Base-by-base conservation (phyloP, 2,329 filamentous ascomycete genomes). In the Ceratocystis lukuohia region DNA sequence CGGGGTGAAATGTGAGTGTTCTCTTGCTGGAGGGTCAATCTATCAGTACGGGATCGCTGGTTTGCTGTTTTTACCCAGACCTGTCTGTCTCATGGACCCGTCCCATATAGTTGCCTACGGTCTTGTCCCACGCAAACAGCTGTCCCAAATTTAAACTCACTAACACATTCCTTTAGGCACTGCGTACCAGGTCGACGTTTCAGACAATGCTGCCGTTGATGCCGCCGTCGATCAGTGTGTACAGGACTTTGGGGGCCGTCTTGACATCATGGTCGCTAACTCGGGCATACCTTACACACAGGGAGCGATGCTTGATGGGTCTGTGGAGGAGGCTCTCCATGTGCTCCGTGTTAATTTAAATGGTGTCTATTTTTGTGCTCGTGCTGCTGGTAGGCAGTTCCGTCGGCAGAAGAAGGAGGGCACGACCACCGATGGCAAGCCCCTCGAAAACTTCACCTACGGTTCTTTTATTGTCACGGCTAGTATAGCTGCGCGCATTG, bases 391-490 rank as follows among this genome's bases (percentile, higher is more conserved):
- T 6, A 77, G 79, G 62, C 84, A 89, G 74, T 93, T 87, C 79
- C 78, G 85, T 61, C 79, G 86, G 33, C 88, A 91, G 74, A 87
- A 87, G 77, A 77, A 81, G 68, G 84, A 89, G 72, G 82, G 84
- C 25, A 86, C 84, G 0, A 83, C 84, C 30, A 70, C 82, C 57
- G 79, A 85, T 72, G 86, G 87, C 67, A 80, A 83, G 72, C 80
- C 80, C 71, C 77, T 89, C 28, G 79, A 83, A 63, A 79, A 80
- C 70, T 88, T 82, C 72, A 78, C 77, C 1, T 78, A 81, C 30
- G 88, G 88, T 25, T 88, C 84, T 73, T 90, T 93, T 74, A 84
- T 93, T 70, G 86, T 86, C 30, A 93, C 89, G 5, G 86, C 89
- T 0, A 88, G 84, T 67, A 92, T 93, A 83, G 88, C 84, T 70